Conservation (phyloP, 441 rosid species). For the Populus trichocarpa region DNA sequence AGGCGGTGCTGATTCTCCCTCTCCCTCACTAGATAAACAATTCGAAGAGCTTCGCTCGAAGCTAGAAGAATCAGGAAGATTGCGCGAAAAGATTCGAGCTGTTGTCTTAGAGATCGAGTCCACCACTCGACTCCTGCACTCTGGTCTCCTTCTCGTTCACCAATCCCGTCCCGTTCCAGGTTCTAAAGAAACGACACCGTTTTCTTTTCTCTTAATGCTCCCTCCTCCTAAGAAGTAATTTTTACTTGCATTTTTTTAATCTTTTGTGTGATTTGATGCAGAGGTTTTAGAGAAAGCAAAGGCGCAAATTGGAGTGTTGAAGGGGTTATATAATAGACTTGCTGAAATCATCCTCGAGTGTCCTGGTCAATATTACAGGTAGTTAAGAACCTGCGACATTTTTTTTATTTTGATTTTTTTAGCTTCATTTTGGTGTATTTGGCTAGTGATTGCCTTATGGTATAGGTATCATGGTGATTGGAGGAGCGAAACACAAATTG, state of each 20-base stretch:
- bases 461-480: conserved; percentile 92
- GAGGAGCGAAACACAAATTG: conserved; percentile 85
- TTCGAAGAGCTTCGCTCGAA: conserved; percentile 68
- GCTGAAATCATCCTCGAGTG: conserved; percentile 50
- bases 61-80: conserved; percentile 67
- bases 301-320: conserved; percentile 52
- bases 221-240: too few species aligned
- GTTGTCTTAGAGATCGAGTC: conserved; percentile 86
- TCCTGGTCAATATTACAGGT: conserved; percentile 86
- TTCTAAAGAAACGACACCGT: conserved; percentile 12
- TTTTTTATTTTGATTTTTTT: background rate
- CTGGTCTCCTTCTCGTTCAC: conserved; percentile 76
- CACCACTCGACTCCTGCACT: conserved; percentile 61
- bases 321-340: conserved; percentile 52
- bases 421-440: background rate
- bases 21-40: conserved; percentile 60
- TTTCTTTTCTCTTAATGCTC: background rate
- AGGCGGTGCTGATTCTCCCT: conserved; percentile 27
- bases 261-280: conserved; percentile 20
- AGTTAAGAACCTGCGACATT: background rate
- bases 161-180: conserved; percentile 85
- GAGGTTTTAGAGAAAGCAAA: conserved; percentile 70
- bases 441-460: conserved; percentile 8
- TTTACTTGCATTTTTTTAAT: background rate
- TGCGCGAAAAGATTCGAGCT: conserved; percentile 69